Conservation (phyloP, 2,329 filamentous ascomycete species). For the Diaporthe capsici region DNA sequence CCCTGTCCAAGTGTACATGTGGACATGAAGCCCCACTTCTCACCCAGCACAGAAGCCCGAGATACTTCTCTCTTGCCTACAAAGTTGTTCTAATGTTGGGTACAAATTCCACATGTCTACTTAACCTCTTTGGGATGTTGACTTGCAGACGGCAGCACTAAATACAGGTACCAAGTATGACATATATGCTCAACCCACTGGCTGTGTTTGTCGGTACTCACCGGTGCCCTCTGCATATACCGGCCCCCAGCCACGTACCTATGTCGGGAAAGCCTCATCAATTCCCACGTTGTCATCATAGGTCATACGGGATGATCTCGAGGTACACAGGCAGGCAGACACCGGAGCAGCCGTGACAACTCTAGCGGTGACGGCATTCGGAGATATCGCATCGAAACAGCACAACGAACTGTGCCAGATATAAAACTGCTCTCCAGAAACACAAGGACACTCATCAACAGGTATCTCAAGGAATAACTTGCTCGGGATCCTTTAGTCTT, state of each 20-base stretch:
- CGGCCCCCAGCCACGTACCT: constrained; percentile 21
- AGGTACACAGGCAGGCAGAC: not conserved
- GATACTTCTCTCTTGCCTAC: not conserved
- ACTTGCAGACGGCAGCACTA: not conserved
- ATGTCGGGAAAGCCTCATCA: constrained; percentile 16
- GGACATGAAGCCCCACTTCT: not conserved
- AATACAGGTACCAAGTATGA: constrained; percentile 8
- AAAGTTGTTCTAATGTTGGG: not conserved
- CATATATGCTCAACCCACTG: not conserved
- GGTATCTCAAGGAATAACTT: not conserved
- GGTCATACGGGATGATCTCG: constrained; percentile 26
- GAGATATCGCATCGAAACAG: not conserved
- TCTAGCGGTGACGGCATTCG: constrained; percentile 5
- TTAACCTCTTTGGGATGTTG: not conserved
- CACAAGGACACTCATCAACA: not conserved
- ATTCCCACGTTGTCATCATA: constrained; percentile 22
- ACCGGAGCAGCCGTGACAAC: constrained; percentile 15
- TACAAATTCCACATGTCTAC: not conserved
- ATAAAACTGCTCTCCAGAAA: not conserved
- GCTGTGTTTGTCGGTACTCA: constrained; percentile 3
- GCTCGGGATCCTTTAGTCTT: not conserved
- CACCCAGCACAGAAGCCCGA: not conserved
- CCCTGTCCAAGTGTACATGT: not conserved
- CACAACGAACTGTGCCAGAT: constrained; percentile 1
- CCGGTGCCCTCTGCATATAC: not conserved